Evolutionary conservation across 2,329 filamentous ascomycete genomes (phyloP).

Genomic region (Penicillium sp.): DNA sequence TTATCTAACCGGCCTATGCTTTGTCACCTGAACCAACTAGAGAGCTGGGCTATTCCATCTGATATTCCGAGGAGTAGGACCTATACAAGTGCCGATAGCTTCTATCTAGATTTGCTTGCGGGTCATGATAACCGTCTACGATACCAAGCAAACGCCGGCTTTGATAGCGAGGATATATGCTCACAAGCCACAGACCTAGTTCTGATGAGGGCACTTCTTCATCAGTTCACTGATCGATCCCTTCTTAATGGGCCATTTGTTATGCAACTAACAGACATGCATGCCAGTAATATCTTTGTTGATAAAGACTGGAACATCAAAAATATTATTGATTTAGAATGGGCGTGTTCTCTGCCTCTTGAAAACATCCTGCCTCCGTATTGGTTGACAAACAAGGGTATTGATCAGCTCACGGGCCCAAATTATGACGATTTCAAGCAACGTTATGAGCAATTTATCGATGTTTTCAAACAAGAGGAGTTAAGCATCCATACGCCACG

Average conservation of each 20-base stretch:
- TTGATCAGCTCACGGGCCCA: background rate
- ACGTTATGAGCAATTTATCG: background rate
- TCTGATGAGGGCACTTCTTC: constrained; percentile 23
- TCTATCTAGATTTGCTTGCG: background rate
- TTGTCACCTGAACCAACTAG: background rate
- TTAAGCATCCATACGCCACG: background rate
- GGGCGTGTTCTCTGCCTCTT: constrained; percentile 14
- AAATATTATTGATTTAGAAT: constrained; percentile 27
- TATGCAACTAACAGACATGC: constrained; percentile 35
- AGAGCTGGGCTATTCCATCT: background rate
- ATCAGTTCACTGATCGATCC: constrained; percentile 26
- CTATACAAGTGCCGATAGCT: background rate
- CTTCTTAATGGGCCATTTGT: constrained; percentile 32
- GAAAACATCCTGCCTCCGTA: constrained; percentile 21
- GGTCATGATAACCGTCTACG: constrained; percentile 1
- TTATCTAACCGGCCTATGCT: background rate
- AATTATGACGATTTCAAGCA: background rate
- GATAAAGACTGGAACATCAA: constrained; percentile 27
- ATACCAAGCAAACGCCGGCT: background rate
- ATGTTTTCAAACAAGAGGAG: background rate
- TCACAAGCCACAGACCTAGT: background rate
- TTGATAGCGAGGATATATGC: background rate
- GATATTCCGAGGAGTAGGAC: background rate
- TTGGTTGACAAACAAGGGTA: constrained; percentile 21
- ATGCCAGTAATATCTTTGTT: constrained; percentile 35